phyloP scores from a whole-genome alignment of 805 yeast genomes.

The Metschnikowia kofuensis region DNA sequence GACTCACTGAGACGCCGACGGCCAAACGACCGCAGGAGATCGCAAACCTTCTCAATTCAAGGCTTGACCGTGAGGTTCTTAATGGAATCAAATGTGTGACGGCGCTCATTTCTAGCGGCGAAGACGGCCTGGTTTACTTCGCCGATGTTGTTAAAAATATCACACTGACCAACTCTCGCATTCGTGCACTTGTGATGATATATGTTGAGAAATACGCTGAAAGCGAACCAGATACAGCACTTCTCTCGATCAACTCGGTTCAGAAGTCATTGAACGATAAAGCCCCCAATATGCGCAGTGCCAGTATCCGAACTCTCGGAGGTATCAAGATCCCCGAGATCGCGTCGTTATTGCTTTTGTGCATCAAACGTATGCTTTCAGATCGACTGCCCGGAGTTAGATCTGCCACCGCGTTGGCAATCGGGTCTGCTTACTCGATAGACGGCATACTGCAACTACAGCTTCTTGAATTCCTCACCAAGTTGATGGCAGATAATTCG shows the following conservation, averaged over 20 bases:
- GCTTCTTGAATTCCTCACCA: slow-evolving; percentile 46
- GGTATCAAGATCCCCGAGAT: slow-evolving; percentile 83
- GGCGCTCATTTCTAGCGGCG: slow-evolving; percentile 39
- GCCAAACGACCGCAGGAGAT: slow-evolving; percentile 66
- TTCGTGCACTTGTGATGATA: slow-evolving; percentile 72
- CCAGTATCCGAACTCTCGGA: slow-evolving; percentile 75
- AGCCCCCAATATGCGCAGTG: slow-evolving; percentile 62
- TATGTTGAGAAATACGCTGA: slow-evolving; percentile 78
- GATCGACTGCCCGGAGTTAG: slow-evolving; percentile 82
- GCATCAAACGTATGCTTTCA: slow-evolving; percentile 61
- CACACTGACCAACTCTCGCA: slow-evolving; percentile 59
- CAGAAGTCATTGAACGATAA: slow-evolving; percentile 78
- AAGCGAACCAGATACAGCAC: slow-evolving; percentile 82
- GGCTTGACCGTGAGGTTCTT: slow-evolving; percentile 52
- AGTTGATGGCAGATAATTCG: slow-evolving; percentile 63
- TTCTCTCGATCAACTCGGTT: slow-evolving; percentile 85
- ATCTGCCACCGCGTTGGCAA: slow-evolving; percentile 72
- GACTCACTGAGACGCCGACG: slow-evolving; percentile 60
- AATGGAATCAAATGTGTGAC: slow-evolving; percentile 43
- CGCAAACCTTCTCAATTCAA: slow-evolving; percentile 60
- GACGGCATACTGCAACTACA: slow-evolving; percentile 46
- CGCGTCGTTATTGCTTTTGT: slow-evolving; percentile 70
- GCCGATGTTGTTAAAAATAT: slow-evolving; percentile 90
- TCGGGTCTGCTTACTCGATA: slow-evolving; percentile 49
- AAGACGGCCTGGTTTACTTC: slow-evolving; percentile 48